phyloP scores from a whole-genome alignment of 1,284 basidiomycete genomes.

The Ganoderma boninense region DNA sequence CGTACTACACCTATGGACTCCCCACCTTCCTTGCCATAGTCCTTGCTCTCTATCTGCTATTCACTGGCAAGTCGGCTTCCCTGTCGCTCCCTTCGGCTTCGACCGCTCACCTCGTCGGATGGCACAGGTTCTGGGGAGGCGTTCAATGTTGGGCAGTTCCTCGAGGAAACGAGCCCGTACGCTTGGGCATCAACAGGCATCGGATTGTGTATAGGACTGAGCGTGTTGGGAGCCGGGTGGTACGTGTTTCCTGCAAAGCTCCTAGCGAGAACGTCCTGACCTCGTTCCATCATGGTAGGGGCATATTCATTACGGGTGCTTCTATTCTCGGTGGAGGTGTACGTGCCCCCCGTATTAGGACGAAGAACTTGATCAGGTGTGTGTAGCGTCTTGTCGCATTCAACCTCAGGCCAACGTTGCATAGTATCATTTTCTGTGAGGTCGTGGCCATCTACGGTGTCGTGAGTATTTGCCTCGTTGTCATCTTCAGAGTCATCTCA shows the following conservation, averaged over 20 bases:
- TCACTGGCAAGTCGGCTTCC: constrained; percentile 70
- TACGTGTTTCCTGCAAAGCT: constrained; percentile 49
- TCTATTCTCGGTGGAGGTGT: constrained; percentile 97
- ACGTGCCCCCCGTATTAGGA: constrained; percentile 91
- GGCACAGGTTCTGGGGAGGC: constrained; percentile 81
- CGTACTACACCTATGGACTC: constrained; percentile 73
- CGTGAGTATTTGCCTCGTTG: constrained; percentile 56
- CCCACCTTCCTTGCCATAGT: constrained; percentile 70
- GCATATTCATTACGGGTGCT: constrained; percentile 96
- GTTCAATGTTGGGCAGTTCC: constrained; percentile 92
- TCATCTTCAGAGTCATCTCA: constrained; percentile 39
- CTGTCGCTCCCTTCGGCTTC: neutral
- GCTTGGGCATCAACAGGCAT: constrained; percentile 93
- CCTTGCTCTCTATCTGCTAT: constrained; percentile 85
- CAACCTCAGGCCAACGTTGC: neutral
- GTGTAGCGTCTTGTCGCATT: constrained; percentile 27
- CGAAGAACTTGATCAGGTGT: constrained; percentile 97
- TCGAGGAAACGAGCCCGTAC: constrained; percentile 94
- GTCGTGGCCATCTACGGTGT: constrained; percentile 97
- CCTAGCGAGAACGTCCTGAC: neutral
- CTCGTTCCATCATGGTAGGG: constrained; percentile 64
- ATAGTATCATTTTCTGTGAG: constrained; percentile 98
- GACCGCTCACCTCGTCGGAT: constrained; percentile 3
- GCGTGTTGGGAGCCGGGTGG: constrained; percentile 96
- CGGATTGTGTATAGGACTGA: constrained; percentile 93